Evolutionary conservation across 192 early-diverging fungal genomes (phyloP).

Genomic region (Dissophora ornata): DNA sequence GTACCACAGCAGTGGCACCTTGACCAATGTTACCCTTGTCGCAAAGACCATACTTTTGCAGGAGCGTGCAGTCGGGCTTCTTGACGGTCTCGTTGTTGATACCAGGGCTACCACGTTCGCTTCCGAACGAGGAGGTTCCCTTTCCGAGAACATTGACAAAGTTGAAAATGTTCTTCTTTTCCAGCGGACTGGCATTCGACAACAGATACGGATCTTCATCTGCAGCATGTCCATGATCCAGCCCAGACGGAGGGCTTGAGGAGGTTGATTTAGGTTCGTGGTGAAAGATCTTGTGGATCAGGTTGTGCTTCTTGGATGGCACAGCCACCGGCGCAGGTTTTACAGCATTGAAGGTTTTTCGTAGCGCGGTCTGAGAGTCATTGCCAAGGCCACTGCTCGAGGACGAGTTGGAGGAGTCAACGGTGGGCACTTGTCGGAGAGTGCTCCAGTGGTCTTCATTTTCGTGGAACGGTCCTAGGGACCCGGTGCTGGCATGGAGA

Average conservation of each 20-base stretch:
- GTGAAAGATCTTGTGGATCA: conserved; percentile 56
- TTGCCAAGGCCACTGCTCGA: conserved; percentile 8
- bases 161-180: conserved; percentile 52
- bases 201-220: conserved; percentile 41
- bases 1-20: conserved; percentile 93
- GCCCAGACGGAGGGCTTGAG: conserved; percentile 27
- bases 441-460: conserved; percentile 31
- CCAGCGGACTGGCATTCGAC: conserved; percentile 18
- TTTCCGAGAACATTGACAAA: conserved; percentile 23
- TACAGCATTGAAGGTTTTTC: conserved; percentile 4
- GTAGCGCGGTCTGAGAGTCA: conserved; percentile 6
- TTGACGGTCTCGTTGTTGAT: not conserved
- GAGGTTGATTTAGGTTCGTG: conserved; percentile 36
- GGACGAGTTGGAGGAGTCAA: conserved; percentile 23
- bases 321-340: conserved; percentile 21
- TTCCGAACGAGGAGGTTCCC: conserved; percentile 22
- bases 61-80: conserved; percentile 53
- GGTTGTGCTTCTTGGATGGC: conserved; percentile 33
- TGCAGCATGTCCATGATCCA: not conserved
- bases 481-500: not conserved
- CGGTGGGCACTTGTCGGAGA: conserved; percentile 34
- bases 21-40: conserved; percentile 83
- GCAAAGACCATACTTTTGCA: conserved; percentile 87
- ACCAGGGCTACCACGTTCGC: conserved; percentile 25
- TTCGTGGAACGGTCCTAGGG: not conserved